Conservation (phyloP, 2,329 filamentous ascomycete species). For the Pseudogymnoascus sp. region DNA sequence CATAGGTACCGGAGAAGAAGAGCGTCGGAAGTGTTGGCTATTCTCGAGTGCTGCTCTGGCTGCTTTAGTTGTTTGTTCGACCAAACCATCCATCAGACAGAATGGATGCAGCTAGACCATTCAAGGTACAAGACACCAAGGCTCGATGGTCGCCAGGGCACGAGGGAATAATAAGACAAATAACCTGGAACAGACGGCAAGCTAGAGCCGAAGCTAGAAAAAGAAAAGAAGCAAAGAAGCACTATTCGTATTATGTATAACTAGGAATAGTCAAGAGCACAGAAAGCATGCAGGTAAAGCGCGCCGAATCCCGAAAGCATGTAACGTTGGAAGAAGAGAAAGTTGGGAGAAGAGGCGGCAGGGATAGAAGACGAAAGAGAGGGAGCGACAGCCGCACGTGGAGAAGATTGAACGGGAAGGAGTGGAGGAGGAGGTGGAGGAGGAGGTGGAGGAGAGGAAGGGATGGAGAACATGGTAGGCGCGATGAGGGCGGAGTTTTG, state of each 20-base stretch:
- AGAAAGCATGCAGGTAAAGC: background rate
- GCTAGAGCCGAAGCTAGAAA: background rate
- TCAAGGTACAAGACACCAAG: background rate
- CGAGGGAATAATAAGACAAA: background rate
- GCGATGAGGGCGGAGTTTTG: background rate
- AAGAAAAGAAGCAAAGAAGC: background rate
- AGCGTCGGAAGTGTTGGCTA: background rate
- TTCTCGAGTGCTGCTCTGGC: background rate
- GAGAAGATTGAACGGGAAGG: background rate
- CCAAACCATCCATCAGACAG: background rate
- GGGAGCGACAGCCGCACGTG: background rate
- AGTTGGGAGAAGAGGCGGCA: background rate
- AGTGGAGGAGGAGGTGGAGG: background rate
- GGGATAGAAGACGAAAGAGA: slow-evolving; percentile 2
- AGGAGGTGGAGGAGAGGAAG: background rate
- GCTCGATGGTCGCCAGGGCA: background rate
- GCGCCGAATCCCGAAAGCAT: background rate
- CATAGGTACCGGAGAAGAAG: background rate
- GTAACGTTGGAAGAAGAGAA: background rate
- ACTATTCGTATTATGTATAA: background rate
- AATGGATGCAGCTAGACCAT: background rate
- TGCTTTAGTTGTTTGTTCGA: background rate
- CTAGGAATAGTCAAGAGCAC: background rate
- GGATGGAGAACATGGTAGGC: background rate
- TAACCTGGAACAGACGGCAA: background rate